Percentiles rank a stretch among this genome's conserved stretches.
Evolutionary conservation across 2,329 filamentous ascomycete species (phyloP).

Genomic region (Fusarium redolens): DNA sequence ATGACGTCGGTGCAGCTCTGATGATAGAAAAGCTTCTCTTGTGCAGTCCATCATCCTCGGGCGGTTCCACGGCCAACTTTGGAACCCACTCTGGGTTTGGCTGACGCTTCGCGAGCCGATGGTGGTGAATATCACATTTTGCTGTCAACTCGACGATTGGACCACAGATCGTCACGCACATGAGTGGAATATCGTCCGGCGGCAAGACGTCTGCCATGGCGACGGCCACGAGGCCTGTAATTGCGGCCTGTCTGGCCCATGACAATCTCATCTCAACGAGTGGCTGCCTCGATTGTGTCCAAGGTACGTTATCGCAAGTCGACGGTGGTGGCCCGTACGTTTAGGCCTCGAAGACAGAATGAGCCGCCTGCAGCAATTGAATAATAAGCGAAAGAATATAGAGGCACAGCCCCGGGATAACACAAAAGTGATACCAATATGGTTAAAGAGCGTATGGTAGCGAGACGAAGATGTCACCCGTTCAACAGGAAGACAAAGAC

Average conservation of each 20-base stretch:
- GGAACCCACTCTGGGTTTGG: conserved; percentile 33
- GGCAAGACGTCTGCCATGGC: conserved; percentile 48
- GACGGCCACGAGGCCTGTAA: conserved; percentile 47
- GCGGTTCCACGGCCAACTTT: conserved; percentile 36
- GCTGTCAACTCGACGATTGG: conserved; percentile 56
- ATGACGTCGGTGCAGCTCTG: conserved; percentile 48
- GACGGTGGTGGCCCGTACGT: conserved; percentile 24
- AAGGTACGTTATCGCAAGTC: not conserved
- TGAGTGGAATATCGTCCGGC: conserved; percentile 52
- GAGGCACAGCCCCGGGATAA: conserved; percentile 22
- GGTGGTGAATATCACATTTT: conserved; percentile 48
- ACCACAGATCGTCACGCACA: conserved; percentile 56
- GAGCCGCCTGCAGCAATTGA: conserved; percentile 13
- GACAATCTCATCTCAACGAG: conserved; percentile 45
- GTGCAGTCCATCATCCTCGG: conserved; percentile 12
- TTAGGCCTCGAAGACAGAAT: conserved; percentile 16
- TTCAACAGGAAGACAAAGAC: conserved; percentile 28
- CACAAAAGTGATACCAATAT: conserved; percentile 30
- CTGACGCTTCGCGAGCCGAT: conserved; percentile 45
- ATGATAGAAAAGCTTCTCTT: conserved; percentile 47
- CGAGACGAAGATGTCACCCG: conserved; percentile 17
- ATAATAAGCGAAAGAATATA: conserved; percentile 25
- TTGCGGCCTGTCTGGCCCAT: conserved; percentile 41
- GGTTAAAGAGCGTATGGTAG: conserved; percentile 24
- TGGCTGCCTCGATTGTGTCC: not conserved